Evolutionary conservation across 1,284 basidiomycete species (phyloP), one percentile per base, ranked within the genome.

Genomic region (Psilocybe mexicana): DNA sequence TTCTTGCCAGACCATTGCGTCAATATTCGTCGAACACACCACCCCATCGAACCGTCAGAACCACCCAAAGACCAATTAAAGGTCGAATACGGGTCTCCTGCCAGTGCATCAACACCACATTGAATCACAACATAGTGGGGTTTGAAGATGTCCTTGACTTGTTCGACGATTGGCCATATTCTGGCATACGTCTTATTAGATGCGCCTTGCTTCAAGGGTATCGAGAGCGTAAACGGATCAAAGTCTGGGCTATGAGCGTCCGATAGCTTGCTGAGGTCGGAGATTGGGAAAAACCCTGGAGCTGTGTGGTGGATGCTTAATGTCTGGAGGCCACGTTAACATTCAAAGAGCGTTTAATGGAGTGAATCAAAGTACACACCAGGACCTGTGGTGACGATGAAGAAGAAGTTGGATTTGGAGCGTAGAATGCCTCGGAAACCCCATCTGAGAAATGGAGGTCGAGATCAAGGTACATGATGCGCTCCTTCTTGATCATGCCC

Each of bases 371-470:
- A 6, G 56, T 36, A 24, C 72, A 69, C 61, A 85, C 83, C 61
- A 96, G 72, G 38, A 93, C 82, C 66, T 88, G 81, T 2, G 83
- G 75, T 40, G 38, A 1, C 0, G 65, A 55, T 1, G 70, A 61
- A 23, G 70, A 61, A 23, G 65, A 65, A 10, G 67, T 69, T 26
- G 30, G 7, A 33, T 63, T 65, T 1, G 74, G 69, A 0, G 78
- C 72, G 60, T 78, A 74, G 69, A 96, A 96, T 0, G 92, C 91
- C 25, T 87, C 82, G 0, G 89, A 88, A 35, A 96, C 93, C 0
- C 87, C 94, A 67, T 98, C 95, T 3, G 91, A 90, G 68, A 92
- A 94, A 71, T 98, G 96, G 1, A 98, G 77, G 70, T 98, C 95
- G 12, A 98, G 75, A 70, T 98, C 95, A 50, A 98, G 79, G 72